Evolutionary conservation across 805 yeast species (phyloP).

Genomic region (Candida railenensis): DNA sequence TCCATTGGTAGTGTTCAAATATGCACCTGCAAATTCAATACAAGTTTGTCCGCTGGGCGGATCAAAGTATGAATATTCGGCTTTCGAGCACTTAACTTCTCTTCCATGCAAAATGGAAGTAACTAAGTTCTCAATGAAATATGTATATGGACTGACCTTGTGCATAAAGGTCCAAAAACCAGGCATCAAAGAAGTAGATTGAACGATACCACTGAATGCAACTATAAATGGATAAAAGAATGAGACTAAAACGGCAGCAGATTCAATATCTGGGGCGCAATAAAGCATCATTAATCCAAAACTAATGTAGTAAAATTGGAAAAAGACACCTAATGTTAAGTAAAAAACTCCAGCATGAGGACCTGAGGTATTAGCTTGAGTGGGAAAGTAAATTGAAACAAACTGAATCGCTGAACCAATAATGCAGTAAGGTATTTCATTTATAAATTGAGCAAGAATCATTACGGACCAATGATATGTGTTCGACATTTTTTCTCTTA

Average conservation of each 20-base stretch:
- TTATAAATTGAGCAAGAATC: slow-evolving; percentile 50
- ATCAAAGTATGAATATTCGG: slow-evolving; percentile 27
- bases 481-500: slow-evolving; percentile 67
- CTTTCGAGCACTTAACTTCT: slow-evolving; percentile 37
- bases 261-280: slow-evolving; percentile 62
- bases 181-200: slow-evolving; percentile 58
- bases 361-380: slow-evolving; percentile 42
- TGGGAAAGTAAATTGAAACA: slow-evolving; percentile 51
- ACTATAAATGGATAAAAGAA: slow-evolving; percentile 57
- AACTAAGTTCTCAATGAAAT: slow-evolving; percentile 59
- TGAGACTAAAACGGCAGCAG: slow-evolving; percentile 61
- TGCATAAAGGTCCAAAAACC: slow-evolving; percentile 87
- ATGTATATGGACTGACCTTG: slow-evolving; percentile 70
- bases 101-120: slow-evolving; percentile 45
- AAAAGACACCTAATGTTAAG: slow-evolving; percentile 25
- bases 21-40: slow-evolving; percentile 48
- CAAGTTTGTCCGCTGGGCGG: slow-evolving; percentile 65
- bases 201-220: slow-evolving; percentile 70
- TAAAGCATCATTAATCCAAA: slow-evolving; percentile 44
- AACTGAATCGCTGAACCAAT: slow-evolving; percentile 27
- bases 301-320: slow-evolving; percentile 32
- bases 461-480: slow-evolving; percentile 71
- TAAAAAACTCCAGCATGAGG: slow-evolving; percentile 38
- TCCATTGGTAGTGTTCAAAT: slow-evolving; percentile 47
- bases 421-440: slow-evolving; percentile 59